Base-by-base conservation (phyloP, 2,329 filamentous ascomycete genomes). In the Atkinsonella texensis region DNA sequence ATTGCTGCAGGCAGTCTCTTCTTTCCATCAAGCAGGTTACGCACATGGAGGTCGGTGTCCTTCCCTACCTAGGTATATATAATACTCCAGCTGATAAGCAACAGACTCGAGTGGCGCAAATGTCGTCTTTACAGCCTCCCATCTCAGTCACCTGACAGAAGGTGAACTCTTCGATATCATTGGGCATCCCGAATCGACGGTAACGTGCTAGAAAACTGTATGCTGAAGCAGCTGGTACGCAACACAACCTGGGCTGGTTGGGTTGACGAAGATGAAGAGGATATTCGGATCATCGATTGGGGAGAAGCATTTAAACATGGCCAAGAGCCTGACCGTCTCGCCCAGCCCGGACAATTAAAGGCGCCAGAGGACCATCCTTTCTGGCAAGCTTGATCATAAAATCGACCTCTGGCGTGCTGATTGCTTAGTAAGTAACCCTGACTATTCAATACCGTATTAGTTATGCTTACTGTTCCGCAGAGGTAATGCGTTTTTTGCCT, bases 351-450 rank as follows among this genome's bases (percentile, higher is more conserved):
- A 42, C n/a, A 40, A 13, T 28, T 49, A 28, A 49, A 43, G 20
- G 39, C 48, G 18, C 48, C 48, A 13, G 48, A 49, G 28, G 28
- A 49, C 18, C 35, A 49, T 49, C 31, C 33, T 49, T 17, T 20
- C 48, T 1, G 48, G 48, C 31, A 35, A 43, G n/a, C 23, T 49
- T 20, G 48, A 49, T 20, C 23, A 49, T 32, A 31, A 33, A 49
- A n/a, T 49, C 32, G 48, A 49, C 48, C 48, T 49, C 15, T 49
- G 48, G 48, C 48, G 48, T 12, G 48, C 31, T n/a, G 48, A 33
- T 18, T 43, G 48, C 48, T 33, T 49, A 31, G 48, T 49, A 49
- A 49, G 48, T 20, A n/a, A 15, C 13, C 13, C n/a, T 42, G 33
- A 17, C 48, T 18, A 17, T 38, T 32, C 20, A 13, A 42, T 18